Conservation (phyloP, 1,139 yeast species). For the Pneumocystis murina region DNA sequence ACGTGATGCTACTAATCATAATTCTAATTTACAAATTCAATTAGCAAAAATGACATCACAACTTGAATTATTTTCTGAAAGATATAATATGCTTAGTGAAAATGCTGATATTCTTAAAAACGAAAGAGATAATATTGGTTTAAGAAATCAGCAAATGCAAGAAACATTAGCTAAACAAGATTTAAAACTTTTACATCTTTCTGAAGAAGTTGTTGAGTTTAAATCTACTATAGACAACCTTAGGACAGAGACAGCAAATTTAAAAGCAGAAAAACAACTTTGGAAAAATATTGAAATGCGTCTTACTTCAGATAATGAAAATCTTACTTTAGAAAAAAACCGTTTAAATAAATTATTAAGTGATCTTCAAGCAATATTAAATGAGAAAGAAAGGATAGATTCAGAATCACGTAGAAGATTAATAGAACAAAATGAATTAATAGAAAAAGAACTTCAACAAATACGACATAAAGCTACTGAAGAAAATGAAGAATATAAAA, state of each 20-base stretch:
- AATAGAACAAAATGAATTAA: conserved; percentile 34
- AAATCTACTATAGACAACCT: conserved; percentile 28
- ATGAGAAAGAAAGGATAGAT: conserved; percentile 45
- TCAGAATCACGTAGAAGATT: conserved; percentile 39
- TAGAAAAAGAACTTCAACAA: conserved; percentile 34
- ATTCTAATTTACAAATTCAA: conserved; percentile 32
- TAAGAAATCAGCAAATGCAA: conserved; percentile 37
- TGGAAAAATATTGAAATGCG: conserved; percentile 38
- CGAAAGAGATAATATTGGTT: conserved; percentile 34
- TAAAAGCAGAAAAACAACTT: conserved; percentile 42
- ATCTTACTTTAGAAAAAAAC: conserved; percentile 43
- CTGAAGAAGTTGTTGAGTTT: conserved; percentile 38
- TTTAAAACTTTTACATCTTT: conserved; percentile 38
- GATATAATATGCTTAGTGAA: conserved; percentile 24
- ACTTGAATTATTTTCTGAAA: conserved; percentile 33
- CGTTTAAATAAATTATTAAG: conserved; percentile 46
- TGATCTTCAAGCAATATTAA: conserved; percentile 45
- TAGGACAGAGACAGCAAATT: conserved; percentile 34
- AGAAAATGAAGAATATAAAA: conserved; percentile 27
- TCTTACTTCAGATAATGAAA: conserved; percentile 40
- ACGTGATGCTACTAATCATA: conserved; percentile 32
- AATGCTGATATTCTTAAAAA: conserved; percentile 27
- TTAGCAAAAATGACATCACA: conserved; percentile 36
- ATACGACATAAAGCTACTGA: conserved; percentile 38
- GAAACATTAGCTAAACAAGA: conserved; percentile 41